A percentile compares a stretch with the other conserved stretches of the same genome.
Conservation (phyloP, 495 filamentous ascomycete genomes). For the Terfezia claveryi region DNA sequence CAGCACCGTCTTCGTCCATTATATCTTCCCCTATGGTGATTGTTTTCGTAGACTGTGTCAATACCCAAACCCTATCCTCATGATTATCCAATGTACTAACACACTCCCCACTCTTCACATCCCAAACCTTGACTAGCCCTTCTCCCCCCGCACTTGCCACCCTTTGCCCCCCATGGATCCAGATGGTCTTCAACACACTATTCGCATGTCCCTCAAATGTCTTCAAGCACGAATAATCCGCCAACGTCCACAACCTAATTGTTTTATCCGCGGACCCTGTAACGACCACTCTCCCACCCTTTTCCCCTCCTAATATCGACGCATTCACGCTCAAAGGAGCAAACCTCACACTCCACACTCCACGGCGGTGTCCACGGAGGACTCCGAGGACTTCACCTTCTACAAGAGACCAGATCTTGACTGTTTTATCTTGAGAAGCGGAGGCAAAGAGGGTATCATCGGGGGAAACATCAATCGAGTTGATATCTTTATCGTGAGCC, state of each 20-base stretch:
- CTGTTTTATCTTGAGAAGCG: conserved; percentile 83
- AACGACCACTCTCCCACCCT: conserved; percentile 50
- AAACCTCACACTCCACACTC: conserved; percentile 88
- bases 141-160: conserved; percentile 81
- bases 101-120: conserved; percentile 53
- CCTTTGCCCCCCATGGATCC: conserved; percentile 44
- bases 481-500: conserved; percentile 98
- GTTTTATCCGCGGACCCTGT: conserved; percentile 91
- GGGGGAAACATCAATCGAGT: conserved; percentile 63
- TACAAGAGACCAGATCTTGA: conserved; percentile 85
- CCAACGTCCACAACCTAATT: conserved; percentile 82
- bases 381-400: conserved; percentile 76
- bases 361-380: conserved; percentile 73
- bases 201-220: conserved; percentile 95
- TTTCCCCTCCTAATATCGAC: conserved; percentile 43
- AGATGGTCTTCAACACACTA: conserved; percentile 78
- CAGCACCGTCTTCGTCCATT: conserved; percentile 7
- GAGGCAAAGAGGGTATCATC: conserved; percentile 60
- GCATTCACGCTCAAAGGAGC: conserved; percentile 50
- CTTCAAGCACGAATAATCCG: conserved; percentile 76
- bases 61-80: conserved; percentile 76
- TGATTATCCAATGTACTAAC: conserved; percentile 88
- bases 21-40: conserved; percentile 17
- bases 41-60: conserved; percentile 23
- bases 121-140: conserved; percentile 94